Evolutionary conservation across 2,329 filamentous ascomycete species (phyloP).

Genomic region (Calonectria leucothoes): DNA sequence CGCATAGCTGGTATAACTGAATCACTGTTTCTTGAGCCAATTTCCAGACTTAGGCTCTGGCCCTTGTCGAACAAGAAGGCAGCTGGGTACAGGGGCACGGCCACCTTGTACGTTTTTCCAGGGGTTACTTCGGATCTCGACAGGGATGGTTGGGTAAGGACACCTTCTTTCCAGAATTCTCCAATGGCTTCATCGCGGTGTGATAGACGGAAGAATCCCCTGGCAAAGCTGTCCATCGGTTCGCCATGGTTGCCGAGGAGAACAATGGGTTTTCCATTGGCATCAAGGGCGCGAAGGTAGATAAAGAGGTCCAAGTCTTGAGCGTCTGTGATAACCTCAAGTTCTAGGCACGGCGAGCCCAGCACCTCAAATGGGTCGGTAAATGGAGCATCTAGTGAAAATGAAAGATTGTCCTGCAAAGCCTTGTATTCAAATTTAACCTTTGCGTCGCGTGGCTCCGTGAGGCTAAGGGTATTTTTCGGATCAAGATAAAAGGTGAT

Average conservation of each 20-base stretch:
- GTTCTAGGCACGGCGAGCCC: constrained; percentile 14
- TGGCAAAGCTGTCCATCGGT: neutral
- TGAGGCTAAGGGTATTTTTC: neutral
- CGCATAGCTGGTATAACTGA: constrained; percentile 6
- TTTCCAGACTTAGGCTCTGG: neutral
- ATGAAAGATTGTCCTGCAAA: neutral
- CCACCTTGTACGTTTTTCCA: neutral
- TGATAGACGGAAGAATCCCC: constrained; percentile 12
- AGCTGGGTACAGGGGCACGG: constrained; percentile 8
- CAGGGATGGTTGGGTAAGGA: neutral
- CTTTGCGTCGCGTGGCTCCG: neutral
- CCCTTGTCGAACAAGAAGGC: constrained; percentile 12
- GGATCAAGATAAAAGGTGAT: neutral
- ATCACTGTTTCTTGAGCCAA: constrained; percentile 7
- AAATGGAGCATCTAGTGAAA: neutral
- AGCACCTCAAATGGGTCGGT: constrained; percentile 6
- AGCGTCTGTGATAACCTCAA: constrained; percentile 4
- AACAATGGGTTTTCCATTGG: neutral
- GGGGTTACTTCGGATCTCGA: neutral
- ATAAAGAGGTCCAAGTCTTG: constrained; percentile 16
- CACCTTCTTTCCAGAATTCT: neutral
- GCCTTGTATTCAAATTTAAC: neutral
- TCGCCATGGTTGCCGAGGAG: constrained; percentile 13
- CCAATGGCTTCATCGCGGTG: constrained; percentile 13
- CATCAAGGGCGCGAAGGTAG: neutral